Conservation (phyloP, 345 rosid genomes). For the Heritiera littoralis region DNA sequence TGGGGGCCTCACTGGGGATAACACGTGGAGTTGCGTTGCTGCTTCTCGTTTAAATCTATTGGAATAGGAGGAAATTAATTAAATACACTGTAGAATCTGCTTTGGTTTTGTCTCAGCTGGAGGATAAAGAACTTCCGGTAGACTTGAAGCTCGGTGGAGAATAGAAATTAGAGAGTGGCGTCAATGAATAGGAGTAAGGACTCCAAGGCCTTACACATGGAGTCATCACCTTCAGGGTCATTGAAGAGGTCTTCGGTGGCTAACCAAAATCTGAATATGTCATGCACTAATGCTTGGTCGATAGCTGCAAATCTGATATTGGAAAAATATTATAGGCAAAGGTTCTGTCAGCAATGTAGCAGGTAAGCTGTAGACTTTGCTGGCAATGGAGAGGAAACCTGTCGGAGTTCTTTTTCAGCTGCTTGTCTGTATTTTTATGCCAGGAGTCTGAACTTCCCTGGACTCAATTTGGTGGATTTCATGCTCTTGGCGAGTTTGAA, state of each 20-base stretch:
- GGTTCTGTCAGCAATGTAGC: neutral
- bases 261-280: neutral
- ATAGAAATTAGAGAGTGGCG: too few species aligned
- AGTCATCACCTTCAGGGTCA: neutral
- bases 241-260: neutral
- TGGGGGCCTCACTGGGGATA: neutral
- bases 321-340: neutral
- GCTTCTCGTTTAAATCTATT: too few species aligned
- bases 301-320: neutral
- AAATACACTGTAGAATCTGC: neutral
- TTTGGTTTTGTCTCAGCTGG: neutral
- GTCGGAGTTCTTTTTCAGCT: neutral
- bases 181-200: neutral
- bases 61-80: neutral
- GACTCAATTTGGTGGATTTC: constrained; percentile 29
- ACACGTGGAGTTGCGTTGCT: too few species aligned
- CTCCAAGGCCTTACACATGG: neutral
- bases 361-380: neutral
- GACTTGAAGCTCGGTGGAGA: neutral
- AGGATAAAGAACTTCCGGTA: neutral
- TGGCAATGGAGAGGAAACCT: neutral
- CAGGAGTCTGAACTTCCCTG: neutral
- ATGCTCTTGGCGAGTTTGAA: constrained; percentile 42
- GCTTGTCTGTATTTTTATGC: neutral
- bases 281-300: neutral